These are phyloP conservation scores for Vigna hirtella DNA, from an alignment of 306 rosid species.

Conservation along the genomic window DNA sequence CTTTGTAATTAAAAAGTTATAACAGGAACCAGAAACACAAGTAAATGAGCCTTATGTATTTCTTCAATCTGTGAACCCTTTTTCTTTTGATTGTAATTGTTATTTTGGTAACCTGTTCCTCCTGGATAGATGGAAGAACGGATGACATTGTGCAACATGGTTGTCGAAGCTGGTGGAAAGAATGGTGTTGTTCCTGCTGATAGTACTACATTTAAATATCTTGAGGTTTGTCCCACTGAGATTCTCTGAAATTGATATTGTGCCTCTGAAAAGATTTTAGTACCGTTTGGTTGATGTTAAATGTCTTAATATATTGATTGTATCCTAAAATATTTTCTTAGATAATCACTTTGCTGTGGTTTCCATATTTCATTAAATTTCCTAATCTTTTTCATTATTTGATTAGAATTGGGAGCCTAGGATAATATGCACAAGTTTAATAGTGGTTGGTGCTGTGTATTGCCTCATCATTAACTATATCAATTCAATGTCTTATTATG, in stretches of 20 bases:
- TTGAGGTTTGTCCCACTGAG: conserved; percentile 68
- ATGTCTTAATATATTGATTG: not conserved
- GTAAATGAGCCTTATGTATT: not conserved
- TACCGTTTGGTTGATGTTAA: not conserved
- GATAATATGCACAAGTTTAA: not conserved
- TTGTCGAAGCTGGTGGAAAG: conserved; percentile 94
- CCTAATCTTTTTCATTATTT: not conserved
- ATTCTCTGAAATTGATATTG: conserved; percentile 34
- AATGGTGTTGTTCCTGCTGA: conserved; percentile 89
- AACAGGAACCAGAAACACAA: not conserved
- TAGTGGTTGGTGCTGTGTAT: not conserved
- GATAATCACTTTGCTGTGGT: not conserved
- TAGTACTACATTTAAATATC: conserved; percentile 83
- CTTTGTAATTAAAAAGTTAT: not conserved
- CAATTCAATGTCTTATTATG: not conserved
- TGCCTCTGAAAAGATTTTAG: not conserved
- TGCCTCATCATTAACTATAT: not conserved
- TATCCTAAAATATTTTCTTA: not conserved
- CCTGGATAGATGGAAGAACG: conserved; percentile 88
- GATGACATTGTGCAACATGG: conserved; percentile 97
- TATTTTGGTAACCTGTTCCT: conserved; percentile 39
- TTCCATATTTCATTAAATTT: not conserved
- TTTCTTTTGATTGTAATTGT: conserved; percentile 24
- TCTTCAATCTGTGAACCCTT: conserved; percentile 14
- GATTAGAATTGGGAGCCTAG: not conserved